Base-by-base conservation (phyloP, 768 basidiomycete species). In the Trametopsis cervina region DNA sequence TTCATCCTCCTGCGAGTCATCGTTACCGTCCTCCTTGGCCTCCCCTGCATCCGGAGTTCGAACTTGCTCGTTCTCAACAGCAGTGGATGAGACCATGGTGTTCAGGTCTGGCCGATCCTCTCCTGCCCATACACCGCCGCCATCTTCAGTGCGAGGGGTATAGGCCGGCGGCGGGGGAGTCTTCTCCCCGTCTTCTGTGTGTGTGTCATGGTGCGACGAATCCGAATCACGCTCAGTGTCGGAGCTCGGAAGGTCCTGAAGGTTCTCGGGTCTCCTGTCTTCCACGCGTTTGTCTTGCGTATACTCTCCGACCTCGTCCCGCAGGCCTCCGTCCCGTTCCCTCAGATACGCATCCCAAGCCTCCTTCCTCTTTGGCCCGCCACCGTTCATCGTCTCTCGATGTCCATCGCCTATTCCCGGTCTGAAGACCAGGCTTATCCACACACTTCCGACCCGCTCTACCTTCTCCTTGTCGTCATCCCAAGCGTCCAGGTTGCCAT, bases 391-490 rank as follows among this genome's bases (percentile, higher is more conserved):
- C 53, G 60, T 44, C 42, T 52, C 40, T 18, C 53, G 49, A 49
- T 63, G 63, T 39, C 49, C 45, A 26, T 54, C 54, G 22, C 56
- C 52, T 22, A 66, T 52, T 22, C 65, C 65, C 0, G 65, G 65
- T 40, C 49, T 43, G 54, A 66, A 64, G 39, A 53, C 54, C 26
- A 63, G 36, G 20, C 58, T 54, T 24, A 66, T 44, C 23, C 40
- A 27, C 40, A 62, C 56, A 21, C 44, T 61, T 11, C 65, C 65
- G 10, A 64, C 48, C 36, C 60, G 56, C 7, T 33, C 15, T 43
- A 60, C 47, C 26, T 55, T 54, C 49, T 61, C 57, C 42, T 38
- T 42, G 50, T 65, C 63, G 39, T 46, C 50, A 45, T 63, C 61
- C 62, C 60, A 62, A 29, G 50, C 51, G 13, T 48, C 50, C 21